Percentiles rank a stretch among this genome's conserved stretches.
Evolutionary conservation across 2,329 filamentous ascomycete genomes (phyloP).

Genomic region (Diplodia intermedia): DNA sequence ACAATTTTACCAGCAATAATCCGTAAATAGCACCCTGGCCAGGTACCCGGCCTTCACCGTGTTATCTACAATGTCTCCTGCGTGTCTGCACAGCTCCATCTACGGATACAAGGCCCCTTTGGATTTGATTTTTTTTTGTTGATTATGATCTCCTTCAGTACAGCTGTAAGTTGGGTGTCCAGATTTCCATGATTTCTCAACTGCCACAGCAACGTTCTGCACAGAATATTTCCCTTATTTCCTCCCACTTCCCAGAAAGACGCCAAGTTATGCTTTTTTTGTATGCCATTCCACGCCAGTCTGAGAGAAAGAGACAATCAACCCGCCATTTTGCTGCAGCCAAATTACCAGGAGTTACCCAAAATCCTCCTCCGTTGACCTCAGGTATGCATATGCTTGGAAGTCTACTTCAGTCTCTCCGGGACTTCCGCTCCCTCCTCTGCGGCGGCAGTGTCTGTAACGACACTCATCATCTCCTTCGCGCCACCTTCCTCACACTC

Average conservation of each 20-base stretch:
- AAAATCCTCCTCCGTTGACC: neutral
- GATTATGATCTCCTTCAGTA: too few species aligned
- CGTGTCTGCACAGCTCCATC: too few species aligned
- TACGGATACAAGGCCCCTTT: too few species aligned
- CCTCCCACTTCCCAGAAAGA: constrained; percentile 4
- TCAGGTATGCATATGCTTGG: neutral
- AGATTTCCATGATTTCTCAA: neutral
- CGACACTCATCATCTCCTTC: constrained; percentile 38
- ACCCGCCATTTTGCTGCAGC: neutral
- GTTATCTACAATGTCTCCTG: too few species aligned
- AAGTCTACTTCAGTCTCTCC: constrained; percentile 18
- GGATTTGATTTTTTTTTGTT: too few species aligned
- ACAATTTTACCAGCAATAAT: too few species aligned
- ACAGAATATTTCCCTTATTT: neutral
- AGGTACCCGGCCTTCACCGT: too few species aligned
- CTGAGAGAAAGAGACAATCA: constrained; percentile 7
- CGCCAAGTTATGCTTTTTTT: constrained; percentile 29
- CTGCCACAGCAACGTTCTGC: neutral
- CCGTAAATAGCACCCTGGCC: too few species aligned
- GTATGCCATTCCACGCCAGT: constrained; percentile 16
- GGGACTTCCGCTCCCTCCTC: constrained; percentile 21
- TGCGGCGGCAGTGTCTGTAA: constrained; percentile 38
- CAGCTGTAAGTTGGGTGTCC: too few species aligned
- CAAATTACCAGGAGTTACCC: neutral
- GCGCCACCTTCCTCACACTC: constrained; percentile 54